Evolutionary conservation across 306 rosid species (phyloP).

Genomic region (Vigna trinervia): DNA sequence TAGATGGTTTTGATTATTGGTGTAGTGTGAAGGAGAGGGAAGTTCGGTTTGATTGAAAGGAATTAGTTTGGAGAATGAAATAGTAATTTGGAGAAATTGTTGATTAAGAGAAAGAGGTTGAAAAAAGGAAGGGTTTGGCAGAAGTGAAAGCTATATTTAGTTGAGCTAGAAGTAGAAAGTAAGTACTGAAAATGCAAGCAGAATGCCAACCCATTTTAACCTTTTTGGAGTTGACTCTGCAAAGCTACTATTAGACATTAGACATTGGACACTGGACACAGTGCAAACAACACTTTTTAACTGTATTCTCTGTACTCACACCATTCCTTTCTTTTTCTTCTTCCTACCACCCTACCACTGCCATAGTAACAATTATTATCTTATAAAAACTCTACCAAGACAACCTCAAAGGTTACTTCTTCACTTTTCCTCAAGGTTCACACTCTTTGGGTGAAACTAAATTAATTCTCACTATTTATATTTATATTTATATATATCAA

Average conservation of each 20-base stretch:
- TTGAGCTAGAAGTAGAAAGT: slow-evolving; percentile 28
- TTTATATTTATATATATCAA: slow-evolving; percentile 5
- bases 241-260: too few species aligned
- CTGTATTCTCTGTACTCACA: slow-evolving; percentile 28
- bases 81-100: too few species aligned
- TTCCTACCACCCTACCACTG: background rate
- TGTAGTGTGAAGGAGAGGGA: too few species aligned
- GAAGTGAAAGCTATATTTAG: slow-evolving; percentile 28
- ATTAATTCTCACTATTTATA: background rate
- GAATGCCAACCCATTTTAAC: slow-evolving; percentile 37
- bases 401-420: slow-evolving; percentile 52
- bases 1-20: background rate
- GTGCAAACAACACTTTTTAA: slow-evolving; percentile 31
- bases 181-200: slow-evolving; percentile 27
- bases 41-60: too few species aligned
- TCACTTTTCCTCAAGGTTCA: slow-evolving; percentile 47
- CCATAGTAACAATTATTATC: slow-evolving; percentile 39
- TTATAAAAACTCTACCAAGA: slow-evolving; percentile 45
- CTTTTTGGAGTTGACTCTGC: slow-evolving; percentile 50
- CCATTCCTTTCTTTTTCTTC: background rate
- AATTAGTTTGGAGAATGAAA: background rate
- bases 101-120: background rate
- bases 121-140: background rate
- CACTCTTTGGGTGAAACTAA: slow-evolving; percentile 50
- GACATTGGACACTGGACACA: background rate